Percentiles rank a stretch among this genome's conserved stretches.
Conservation (phyloP, 805 yeast genomes). For the Isabelozyma heimii region DNA sequence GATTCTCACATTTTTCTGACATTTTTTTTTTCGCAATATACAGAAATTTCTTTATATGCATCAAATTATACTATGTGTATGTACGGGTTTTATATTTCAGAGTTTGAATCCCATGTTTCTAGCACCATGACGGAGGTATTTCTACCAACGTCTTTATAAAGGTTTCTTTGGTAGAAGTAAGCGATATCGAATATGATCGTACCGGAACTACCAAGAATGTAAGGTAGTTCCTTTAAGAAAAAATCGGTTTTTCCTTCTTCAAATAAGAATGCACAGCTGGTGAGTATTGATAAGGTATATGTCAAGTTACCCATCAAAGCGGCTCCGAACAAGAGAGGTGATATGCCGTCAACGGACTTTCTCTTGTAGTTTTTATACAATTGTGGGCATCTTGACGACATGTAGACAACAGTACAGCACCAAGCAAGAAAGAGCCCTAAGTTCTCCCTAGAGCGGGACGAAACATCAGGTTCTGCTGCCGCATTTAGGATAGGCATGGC, state of each 20-base stretch:
- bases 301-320: slow-evolving; percentile 77
- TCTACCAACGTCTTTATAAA: slow-evolving; percentile 23
- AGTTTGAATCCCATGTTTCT: slow-evolving; percentile 14
- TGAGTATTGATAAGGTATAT: slow-evolving; percentile 71
- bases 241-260: slow-evolving; percentile 42
- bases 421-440: slow-evolving; percentile 55
- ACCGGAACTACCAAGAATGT: slow-evolving; percentile 81
- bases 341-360: slow-evolving; percentile 83
- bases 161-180: slow-evolving; percentile 60
- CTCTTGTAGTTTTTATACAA: slow-evolving; percentile 70
- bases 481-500: not conserved
- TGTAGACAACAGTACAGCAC: slow-evolving; percentile 73
- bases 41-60: too few species aligned
- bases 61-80: too few species aligned
- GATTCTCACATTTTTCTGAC: too few species aligned
- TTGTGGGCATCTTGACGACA: slow-evolving; percentile 83
- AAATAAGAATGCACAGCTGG: slow-evolving; percentile 51
- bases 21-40: too few species aligned
- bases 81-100: not conserved
- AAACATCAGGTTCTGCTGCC: not conserved
- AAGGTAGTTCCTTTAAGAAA: slow-evolving; percentile 72
- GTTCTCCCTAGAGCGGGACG: not conserved
- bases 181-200: slow-evolving; percentile 74
- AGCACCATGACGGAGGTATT: slow-evolving; percentile 17
- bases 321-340: slow-evolving; percentile 74